Percentiles rank a stretch among this genome's conserved stretches.
These are phyloP conservation scores for Leishmania martiniquensis DNA, from an alignment of 208 protist species.

Conservation along the genomic window DNA sequence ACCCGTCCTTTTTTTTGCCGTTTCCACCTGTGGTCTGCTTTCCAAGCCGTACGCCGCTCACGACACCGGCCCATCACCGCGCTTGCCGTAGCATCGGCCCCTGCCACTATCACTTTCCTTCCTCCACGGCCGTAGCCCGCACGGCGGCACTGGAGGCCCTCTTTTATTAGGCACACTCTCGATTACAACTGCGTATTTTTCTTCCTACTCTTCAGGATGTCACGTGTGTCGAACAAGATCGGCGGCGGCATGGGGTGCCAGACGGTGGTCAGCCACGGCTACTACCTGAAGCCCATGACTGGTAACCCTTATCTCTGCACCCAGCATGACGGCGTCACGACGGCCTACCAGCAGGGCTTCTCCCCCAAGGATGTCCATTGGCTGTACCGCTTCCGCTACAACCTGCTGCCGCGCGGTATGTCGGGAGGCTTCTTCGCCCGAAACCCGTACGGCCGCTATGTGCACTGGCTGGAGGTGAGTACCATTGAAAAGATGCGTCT, in stretches of 20 bases:
- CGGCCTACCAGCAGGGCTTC: constrained; percentile 80
- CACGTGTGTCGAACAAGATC: constrained; percentile 59
- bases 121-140: background rate
- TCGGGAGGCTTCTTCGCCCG: constrained; percentile 72
- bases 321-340: constrained; percentile 73
- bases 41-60: background rate
- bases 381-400: constrained; percentile 89
- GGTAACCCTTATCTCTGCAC: constrained; percentile 73
- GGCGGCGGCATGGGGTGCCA: constrained; percentile 51
- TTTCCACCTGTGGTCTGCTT: background rate
- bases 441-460: constrained; percentile 81
- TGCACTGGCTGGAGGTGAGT: constrained; percentile 89
- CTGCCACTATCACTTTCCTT: background rate
- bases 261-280: constrained; percentile 74
- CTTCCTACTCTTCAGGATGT: constrained; percentile 37
- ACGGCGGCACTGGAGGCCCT: background rate
- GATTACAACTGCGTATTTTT: background rate
- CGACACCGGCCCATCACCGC: background rate
- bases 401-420: constrained; percentile 70
- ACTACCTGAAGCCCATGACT: constrained; percentile 75
- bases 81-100: background rate
- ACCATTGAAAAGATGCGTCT: constrained; percentile 84
- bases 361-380: constrained; percentile 62
- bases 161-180: background rate
- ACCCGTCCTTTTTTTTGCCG: background rate